These are phyloP conservation scores for Sextonia rubra DNA, from an alignment of 164 flowering plant species.

Conservation along the genomic window DNA sequence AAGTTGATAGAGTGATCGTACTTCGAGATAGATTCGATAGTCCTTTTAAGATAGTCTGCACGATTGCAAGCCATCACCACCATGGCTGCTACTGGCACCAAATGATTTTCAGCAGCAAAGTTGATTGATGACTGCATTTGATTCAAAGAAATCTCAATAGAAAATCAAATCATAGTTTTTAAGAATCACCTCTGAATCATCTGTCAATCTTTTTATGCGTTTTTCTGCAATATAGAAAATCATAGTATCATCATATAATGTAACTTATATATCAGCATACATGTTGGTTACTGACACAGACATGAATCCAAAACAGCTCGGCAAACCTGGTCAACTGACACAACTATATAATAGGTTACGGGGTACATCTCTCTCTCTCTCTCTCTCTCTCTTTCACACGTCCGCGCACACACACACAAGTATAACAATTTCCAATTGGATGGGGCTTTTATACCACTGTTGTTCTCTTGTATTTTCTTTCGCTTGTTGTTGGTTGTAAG, in stretches of 20 bases:
- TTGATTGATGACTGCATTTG: neutral
- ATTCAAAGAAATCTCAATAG: neutral
- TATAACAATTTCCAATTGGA: too few relatives aligned
- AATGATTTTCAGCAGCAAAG: conserved; percentile 13
- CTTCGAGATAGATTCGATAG: conserved; percentile 77
- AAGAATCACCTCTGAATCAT: conserved; percentile 48
- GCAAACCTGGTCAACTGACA: neutral
- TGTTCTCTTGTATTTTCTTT: too few relatives aligned
- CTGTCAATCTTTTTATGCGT: conserved; percentile 43
- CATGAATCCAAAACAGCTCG: too few relatives aligned
- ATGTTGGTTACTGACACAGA: too few relatives aligned
- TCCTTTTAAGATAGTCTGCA: conserved; percentile 89
- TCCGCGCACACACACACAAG: too few relatives aligned
- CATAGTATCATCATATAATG: neutral
- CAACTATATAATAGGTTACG: neutral
- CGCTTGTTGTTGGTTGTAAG: too few relatives aligned
- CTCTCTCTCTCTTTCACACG: too few relatives aligned
- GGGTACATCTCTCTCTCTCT: too few relatives aligned
- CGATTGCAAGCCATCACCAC: conserved; percentile 99
- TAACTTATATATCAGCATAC: too few relatives aligned
- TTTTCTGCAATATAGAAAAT: conserved; percentile 48
- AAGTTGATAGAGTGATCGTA: conserved; percentile 23
- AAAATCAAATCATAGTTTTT: neutral
- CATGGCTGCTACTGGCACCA: conserved; percentile 92
- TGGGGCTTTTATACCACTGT: too few relatives aligned